Percentiles rank a stretch among this genome's conserved stretches.
These are phyloP conservation scores for Ogataea glucozyma DNA, from an alignment of 805 yeast genomes.

Conservation along the genomic window DNA sequence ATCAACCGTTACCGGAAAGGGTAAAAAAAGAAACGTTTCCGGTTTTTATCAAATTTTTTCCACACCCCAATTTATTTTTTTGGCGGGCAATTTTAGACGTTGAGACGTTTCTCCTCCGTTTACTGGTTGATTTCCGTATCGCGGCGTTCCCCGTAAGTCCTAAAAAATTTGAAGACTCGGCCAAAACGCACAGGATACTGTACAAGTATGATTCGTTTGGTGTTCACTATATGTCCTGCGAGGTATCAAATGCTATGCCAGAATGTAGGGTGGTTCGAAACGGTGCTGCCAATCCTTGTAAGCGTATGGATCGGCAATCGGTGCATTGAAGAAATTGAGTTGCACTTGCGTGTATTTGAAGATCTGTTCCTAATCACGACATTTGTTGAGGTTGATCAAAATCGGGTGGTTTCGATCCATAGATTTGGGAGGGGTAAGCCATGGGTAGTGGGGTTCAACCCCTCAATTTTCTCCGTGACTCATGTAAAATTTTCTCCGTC, in stretches of 20 bases:
- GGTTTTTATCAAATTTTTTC: background rate
- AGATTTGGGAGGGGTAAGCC: slow-evolving; percentile 2
- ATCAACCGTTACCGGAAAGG: slow-evolving; percentile 1
- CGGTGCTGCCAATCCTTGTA: too few relatives aligned
- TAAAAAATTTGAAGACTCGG: too few relatives aligned
- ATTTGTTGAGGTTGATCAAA: background rate
- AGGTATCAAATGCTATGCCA: too few relatives aligned
- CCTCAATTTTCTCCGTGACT: slow-evolving; percentile 8
- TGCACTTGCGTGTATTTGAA: background rate
- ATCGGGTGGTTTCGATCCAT: slow-evolving; percentile 4
- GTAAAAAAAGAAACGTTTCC: slow-evolving; percentile 8
- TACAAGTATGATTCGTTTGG: too few relatives aligned
- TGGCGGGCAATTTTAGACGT: slow-evolving; percentile 1
- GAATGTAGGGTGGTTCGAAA: too few relatives aligned
- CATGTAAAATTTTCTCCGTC: slow-evolving; percentile 3
- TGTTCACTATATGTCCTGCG: too few relatives aligned
- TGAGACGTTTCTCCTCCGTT: background rate
- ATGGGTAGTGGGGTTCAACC: slow-evolving; percentile 2
- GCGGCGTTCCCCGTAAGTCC: too few relatives aligned
- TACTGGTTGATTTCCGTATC: background rate
- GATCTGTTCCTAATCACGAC: slow-evolving; percentile 1
- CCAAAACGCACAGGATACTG: too few relatives aligned
- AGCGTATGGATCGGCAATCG: too few relatives aligned
- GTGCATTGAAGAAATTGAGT: too few relatives aligned
- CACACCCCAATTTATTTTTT: background rate